These are phyloP conservation scores for Chamaecrista fasciculata DNA, from an alignment of 306 rosid genomes.

Conservation along the genomic window DNA sequence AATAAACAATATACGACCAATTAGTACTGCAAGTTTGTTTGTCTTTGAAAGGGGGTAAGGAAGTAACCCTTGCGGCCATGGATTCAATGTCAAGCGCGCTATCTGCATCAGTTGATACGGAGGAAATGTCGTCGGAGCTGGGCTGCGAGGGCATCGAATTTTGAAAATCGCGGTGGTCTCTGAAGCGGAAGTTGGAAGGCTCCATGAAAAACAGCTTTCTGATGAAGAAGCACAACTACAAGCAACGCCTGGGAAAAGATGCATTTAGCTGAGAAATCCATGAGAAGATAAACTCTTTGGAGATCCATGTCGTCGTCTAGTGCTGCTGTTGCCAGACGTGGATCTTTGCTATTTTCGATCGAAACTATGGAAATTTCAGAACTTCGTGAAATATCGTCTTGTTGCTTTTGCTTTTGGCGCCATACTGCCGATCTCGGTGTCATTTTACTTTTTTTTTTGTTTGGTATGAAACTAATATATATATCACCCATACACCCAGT, in stretches of 20 bases:
- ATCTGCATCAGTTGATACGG: constrained; percentile 34
- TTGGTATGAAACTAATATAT: too few relatives aligned
- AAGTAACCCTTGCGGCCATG: constrained; percentile 60
- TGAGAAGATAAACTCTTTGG: neutral
- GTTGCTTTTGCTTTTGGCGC: neutral
- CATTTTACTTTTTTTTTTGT: neutral
- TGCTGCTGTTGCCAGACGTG: neutral
- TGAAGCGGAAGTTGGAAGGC: constrained; percentile 47
- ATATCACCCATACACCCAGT: too few relatives aligned
- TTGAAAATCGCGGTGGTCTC: constrained; percentile 45
- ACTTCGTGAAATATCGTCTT: neutral
- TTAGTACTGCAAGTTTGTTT: neutral
- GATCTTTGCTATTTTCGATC: constrained; percentile 45
- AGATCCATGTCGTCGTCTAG: constrained; percentile 28
- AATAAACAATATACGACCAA: neutral
- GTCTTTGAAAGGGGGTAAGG: neutral
- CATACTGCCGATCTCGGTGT: neutral
- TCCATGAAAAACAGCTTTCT: constrained; percentile 44
- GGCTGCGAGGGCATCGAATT: constrained; percentile 34
- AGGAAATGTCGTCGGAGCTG: constrained; percentile 40
- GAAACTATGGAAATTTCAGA: neutral
- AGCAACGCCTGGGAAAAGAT: neutral
- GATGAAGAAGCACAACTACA: neutral
- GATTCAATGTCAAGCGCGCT: constrained; percentile 51
- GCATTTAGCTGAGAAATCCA: neutral